These are phyloP conservation scores for Blepharisma stoltei DNA, from an alignment of 73 alveolate species.

Conservation along the genomic window DNA sequence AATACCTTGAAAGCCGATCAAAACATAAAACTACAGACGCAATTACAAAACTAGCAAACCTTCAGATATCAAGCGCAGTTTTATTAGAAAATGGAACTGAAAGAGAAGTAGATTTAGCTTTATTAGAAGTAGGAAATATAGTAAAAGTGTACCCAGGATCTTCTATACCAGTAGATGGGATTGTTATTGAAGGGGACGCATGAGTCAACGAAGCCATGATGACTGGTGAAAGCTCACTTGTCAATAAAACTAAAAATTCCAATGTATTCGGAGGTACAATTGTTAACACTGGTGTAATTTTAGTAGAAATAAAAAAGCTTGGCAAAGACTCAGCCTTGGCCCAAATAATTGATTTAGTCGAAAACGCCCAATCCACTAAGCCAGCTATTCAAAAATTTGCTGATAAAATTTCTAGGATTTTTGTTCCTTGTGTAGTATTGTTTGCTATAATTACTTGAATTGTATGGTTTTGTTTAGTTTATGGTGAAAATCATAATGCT, in stretches of 20 bases:
- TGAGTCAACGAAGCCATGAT: constrained; percentile 72
- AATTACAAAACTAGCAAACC: constrained; percentile 54
- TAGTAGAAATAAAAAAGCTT: constrained; percentile 46
- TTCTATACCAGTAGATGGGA: constrained; percentile 84
- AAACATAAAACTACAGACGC: constrained; percentile 66
- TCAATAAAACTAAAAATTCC: constrained; percentile 34
- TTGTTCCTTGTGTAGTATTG: constrained; percentile 70
- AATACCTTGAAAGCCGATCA: constrained; percentile 71
- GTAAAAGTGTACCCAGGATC: constrained; percentile 76
- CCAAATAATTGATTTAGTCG: constrained; percentile 68
- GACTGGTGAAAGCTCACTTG: constrained; percentile 72
- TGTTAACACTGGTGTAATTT: constrained; percentile 44
- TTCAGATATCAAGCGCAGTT: constrained; percentile 56
- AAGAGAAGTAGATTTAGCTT: constrained; percentile 27
- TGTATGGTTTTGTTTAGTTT: constrained; percentile 64
- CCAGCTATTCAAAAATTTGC: constrained; percentile 74
- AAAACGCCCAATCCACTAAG: constrained; percentile 62
- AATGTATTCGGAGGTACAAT: constrained; percentile 69
- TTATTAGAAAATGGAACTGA: constrained; percentile 48
- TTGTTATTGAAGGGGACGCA: constrained; percentile 63
- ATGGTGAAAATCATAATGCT: constrained; percentile 44
- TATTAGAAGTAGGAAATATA: constrained; percentile 67
- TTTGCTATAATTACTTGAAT: constrained; percentile 67
- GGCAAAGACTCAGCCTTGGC: constrained; percentile 64
- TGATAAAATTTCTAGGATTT: constrained; percentile 56